Percentiles rank a stretch among this genome's conserved stretches.
phyloP scores from a whole-genome alignment of 2,329 filamentous ascomycete species.

The Colletotrichum siamense region DNA sequence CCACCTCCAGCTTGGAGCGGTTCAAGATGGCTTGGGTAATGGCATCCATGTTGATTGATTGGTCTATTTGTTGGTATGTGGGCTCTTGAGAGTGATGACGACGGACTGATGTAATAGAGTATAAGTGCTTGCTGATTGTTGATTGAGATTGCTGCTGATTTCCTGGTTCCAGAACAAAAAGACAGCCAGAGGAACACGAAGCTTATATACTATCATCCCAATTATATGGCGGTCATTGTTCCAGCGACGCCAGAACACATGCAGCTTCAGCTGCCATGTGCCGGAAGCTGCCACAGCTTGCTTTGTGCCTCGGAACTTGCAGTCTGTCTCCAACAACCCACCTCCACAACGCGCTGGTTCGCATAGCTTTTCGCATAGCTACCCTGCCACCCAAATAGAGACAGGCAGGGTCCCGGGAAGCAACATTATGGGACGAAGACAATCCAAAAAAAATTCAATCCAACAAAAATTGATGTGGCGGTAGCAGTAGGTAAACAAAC shows the following conservation, averaged over 20 bases:
- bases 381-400: neutral
- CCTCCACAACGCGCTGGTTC: neutral
- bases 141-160: neutral
- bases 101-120: neutral
- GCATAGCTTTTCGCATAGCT: slow-evolving; percentile 20
- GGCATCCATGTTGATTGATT: slow-evolving; percentile 26
- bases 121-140: neutral
- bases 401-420: slow-evolving; percentile 2
- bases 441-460: neutral
- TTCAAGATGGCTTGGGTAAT: slow-evolving; percentile 33
- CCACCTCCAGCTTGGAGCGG: slow-evolving; percentile 31
- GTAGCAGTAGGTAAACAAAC: neutral
- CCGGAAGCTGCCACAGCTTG: neutral
- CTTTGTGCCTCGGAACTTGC: slow-evolving; percentile 15
- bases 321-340: slow-evolving; percentile 10
- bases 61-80: neutral
- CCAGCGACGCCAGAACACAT: slow-evolving; percentile 13
- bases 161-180: neutral
- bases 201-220: slow-evolving; percentile 12
- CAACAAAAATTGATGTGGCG: neutral
- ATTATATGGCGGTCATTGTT: slow-evolving; percentile 5
- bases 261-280: slow-evolving; percentile 13
- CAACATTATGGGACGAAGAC: slow-evolving; percentile 2
- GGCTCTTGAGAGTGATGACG: slow-evolving; percentile 5
- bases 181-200: neutral